These are phyloP conservation scores for Lactifluus hygrophoroides DNA, from an alignment of 768 basidiomycete species.

Conservation along the genomic window DNA sequence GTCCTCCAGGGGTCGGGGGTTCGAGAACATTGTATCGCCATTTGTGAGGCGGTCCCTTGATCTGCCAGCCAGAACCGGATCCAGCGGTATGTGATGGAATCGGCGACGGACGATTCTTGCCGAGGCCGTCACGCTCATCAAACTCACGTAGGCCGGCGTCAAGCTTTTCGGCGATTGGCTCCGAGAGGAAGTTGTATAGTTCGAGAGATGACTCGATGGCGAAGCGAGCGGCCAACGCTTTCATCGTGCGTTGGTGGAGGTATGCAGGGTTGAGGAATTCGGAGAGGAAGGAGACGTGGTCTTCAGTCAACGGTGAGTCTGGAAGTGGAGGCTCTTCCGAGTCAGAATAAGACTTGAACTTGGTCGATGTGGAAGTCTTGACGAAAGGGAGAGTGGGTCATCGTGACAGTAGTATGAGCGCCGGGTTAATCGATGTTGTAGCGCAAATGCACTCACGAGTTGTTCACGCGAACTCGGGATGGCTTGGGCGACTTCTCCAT, in stretches of 20 bases:
- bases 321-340: conserved; percentile 41
- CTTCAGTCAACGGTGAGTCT: conserved; percentile 44
- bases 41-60: conserved; percentile 88
- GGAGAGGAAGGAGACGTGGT: conserved; percentile 63
- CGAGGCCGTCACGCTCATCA: conserved; percentile 57
- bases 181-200: conserved; percentile 75
- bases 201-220: conserved; percentile 81
- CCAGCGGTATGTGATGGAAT: conserved; percentile 70
- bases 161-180: conserved; percentile 58
- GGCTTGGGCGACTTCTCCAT: conserved; percentile 31
- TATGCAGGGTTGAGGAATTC: conserved; percentile 87
- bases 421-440: not conserved
- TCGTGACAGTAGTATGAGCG: conserved; percentile 9
- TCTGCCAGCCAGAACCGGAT: conserved; percentile 46
- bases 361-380: conserved; percentile 55
- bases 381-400: not conserved
- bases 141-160: conserved; percentile 54
- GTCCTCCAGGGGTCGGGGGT: conserved; percentile 25
- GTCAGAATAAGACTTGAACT: conserved; percentile 41
- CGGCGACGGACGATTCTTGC: conserved; percentile 36
- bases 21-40: conserved; percentile 81
- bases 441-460: conserved; percentile 62
- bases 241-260: conserved; percentile 73
- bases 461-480: conserved; percentile 84
- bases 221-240: conserved; percentile 72